Evolutionary conservation across 1,284 basidiomycete species (phyloP).

Genomic region (Apiotrichum mycotoxinovorans): DNA sequence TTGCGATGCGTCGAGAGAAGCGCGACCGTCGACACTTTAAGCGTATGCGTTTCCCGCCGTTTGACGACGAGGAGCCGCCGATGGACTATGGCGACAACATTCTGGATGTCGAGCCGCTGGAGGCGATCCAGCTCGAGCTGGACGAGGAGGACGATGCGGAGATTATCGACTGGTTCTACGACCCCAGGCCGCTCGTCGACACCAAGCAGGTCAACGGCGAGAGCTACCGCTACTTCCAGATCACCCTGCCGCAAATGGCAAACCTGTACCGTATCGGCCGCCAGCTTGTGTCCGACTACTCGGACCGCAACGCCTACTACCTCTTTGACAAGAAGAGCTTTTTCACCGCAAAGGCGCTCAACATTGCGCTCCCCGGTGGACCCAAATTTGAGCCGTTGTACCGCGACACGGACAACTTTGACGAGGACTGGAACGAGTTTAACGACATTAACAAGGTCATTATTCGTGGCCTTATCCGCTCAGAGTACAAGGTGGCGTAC

Average conservation of each 20-base stretch:
- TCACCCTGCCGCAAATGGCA: conserved; percentile 90
- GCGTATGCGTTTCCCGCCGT: conserved; percentile 99
- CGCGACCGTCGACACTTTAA: conserved; percentile 98
- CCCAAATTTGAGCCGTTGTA: conserved; percentile 91
- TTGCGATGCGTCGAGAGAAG: conserved; percentile 98
- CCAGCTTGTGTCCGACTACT: conserved; percentile 86
- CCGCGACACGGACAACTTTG: conserved; percentile 93
- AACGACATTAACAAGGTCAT: conserved; percentile 99
- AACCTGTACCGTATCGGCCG: conserved; percentile 94
- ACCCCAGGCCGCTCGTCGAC: conserved; percentile 89
- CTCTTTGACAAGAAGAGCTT: conserved; percentile 97
- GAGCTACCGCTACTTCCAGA: conserved; percentile 89
- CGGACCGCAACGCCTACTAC: conserved; percentile 83
- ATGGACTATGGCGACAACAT: conserved; percentile 99
- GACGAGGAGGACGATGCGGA: conserved; percentile 90
- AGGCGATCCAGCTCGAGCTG: conserved; percentile 95
- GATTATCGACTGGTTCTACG: conserved; percentile 99
- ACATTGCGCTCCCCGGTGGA: conserved; percentile 97
- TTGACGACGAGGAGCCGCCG: conserved; percentile 98
- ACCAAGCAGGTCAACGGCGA: conserved; percentile 84
- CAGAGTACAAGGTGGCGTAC: conserved; percentile 99
- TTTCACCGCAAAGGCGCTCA: conserved; percentile 96
- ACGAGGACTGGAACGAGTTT: conserved; percentile 99
- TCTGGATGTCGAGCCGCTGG: conserved; percentile 93
- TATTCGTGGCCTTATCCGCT: conserved; percentile 96